Evolutionary conservation across 257 asterid species (phyloP).

Genomic region (Ligustrum vulgare): DNA sequence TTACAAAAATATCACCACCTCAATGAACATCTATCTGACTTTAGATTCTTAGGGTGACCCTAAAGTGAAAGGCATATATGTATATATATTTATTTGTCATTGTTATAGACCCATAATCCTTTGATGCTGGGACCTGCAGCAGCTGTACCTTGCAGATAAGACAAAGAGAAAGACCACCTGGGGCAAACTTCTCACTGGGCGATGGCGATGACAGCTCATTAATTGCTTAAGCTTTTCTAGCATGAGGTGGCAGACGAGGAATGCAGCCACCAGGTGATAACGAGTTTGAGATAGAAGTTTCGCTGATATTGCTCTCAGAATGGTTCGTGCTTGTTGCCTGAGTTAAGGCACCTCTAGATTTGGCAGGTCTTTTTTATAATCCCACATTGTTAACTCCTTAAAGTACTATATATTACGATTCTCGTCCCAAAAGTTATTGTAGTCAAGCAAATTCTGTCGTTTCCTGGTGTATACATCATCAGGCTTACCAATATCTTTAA

Average conservation of each 20-base stretch:
- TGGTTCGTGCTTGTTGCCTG: constrained; percentile 46
- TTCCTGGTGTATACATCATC: constrained; percentile 67
- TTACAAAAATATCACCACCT: too few relatives aligned
- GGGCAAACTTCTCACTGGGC: constrained; percentile 44
- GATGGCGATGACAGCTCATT: constrained; percentile 42
- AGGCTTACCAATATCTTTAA: constrained; percentile 63
- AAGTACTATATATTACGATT: constrained; percentile 34
- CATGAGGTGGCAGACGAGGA: constrained; percentile 76
- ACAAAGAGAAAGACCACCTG: constrained; percentile 75
- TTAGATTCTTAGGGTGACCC: constrained; percentile 55
- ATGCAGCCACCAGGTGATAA: constrained; percentile 47
- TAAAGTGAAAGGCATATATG: constrained; percentile 25
- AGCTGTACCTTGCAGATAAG: constrained; percentile 76
- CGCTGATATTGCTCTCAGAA: constrained; percentile 49
- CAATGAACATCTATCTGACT: not conserved
- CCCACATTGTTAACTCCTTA: constrained; percentile 39
- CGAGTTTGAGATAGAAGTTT: constrained; percentile 53
- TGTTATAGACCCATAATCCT: constrained; percentile 36
- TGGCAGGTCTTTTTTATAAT: constrained; percentile 51
- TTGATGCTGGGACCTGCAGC: constrained; percentile 38
- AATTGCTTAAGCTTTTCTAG: constrained; percentile 32
- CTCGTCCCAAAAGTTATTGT: constrained; percentile 53
- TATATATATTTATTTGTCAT: constrained; percentile 26
- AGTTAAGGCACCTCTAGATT: constrained; percentile 53
- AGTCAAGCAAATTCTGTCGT: constrained; percentile 66